Percentiles rank a stretch among this genome's conserved stretches.
Evolutionary conservation across 225 moss, liverwort and hornwort genomes (phyloP).

Genomic region (Physcomitrium patens): DNA sequence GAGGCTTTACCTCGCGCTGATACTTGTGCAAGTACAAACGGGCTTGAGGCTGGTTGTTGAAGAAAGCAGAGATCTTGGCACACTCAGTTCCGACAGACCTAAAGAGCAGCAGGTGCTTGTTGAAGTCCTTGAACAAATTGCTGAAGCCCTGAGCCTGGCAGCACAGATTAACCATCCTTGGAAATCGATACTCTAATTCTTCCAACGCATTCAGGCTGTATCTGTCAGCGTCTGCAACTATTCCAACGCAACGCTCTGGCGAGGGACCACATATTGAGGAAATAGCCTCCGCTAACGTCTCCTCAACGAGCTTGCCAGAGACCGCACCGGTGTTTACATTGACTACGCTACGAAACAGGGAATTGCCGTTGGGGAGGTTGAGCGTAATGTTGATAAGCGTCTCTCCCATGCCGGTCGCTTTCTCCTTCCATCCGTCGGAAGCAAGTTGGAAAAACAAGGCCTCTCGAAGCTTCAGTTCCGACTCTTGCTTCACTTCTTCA

Average conservation of each 20-base stretch:
- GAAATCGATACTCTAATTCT: conserved; percentile 79
- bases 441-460: conserved; percentile 87
- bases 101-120: conserved; percentile 80
- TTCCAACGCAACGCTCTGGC: conserved; percentile 79
- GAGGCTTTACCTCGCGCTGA: conserved; percentile 49
- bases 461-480: conserved; percentile 80
- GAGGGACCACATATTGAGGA: conserved; percentile 63
- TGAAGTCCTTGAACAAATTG: conserved; percentile 80
- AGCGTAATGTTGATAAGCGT: conserved; percentile 74
- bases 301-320: conserved; percentile 76
- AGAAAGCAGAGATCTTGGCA: conserved; percentile 72
- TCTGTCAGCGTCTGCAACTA: conserved; percentile 81
- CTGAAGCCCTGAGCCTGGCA: conserved; percentile 82
- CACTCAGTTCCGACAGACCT: conserved; percentile 76
- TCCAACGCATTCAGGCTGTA: conserved; percentile 69
- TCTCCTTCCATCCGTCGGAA: conserved; percentile 80
- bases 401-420: conserved; percentile 62
- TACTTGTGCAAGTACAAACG: conserved; percentile 70
- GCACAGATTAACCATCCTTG: conserved; percentile 83
- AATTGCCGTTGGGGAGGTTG: conserved; percentile 77
- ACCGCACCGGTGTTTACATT: conserved; percentile 70
- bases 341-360: conserved; percentile 76
- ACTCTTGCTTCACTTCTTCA: conserved; percentile 81
- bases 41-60: conserved; percentile 81
- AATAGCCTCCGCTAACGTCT: conserved; percentile 76